Percentiles rank a stretch among this genome's conserved stretches.
Evolutionary conservation across 2,329 filamentous ascomycete genomes (phyloP).

Genomic region (Uncinocarpus reesii): DNA sequence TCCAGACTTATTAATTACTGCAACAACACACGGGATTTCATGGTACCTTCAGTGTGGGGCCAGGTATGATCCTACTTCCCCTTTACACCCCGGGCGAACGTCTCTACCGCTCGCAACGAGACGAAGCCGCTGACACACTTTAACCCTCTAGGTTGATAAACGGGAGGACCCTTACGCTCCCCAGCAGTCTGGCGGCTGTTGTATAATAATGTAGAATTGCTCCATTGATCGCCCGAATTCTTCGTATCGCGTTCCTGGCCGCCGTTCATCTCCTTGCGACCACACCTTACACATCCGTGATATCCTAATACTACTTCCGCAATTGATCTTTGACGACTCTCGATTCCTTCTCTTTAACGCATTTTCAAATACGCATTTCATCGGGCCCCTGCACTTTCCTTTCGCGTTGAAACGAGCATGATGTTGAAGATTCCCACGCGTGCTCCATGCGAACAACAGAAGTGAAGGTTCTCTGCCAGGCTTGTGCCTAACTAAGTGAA

Average conservation of each 20-base stretch:
- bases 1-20: slow-evolving; percentile 91
- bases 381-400: slow-evolving; percentile 2
- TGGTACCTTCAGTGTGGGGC: slow-evolving; percentile 97
- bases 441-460: slow-evolving; percentile 2
- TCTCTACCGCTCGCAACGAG: slow-evolving; percentile 4
- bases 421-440: slow-evolving; percentile 2
- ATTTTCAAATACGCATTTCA: slow-evolving; percentile 6
- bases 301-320: slow-evolving; percentile 2
- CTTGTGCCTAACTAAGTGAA: not conserved
- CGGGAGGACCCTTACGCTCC: slow-evolving; percentile 97
- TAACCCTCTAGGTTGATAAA: slow-evolving; percentile 60
- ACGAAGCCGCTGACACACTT: slow-evolving; percentile 16
- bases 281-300: not conserved
- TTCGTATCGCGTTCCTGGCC: slow-evolving; percentile 1
- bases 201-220: slow-evolving; percentile 72
- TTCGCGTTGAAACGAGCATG: slow-evolving; percentile 8
- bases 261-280: not conserved
- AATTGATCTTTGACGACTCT: slow-evolving; percentile 8
- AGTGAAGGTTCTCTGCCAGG: slow-evolving; percentile 3
- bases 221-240: slow-evolving; percentile 13
- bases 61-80: slow-evolving; percentile 42
- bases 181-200: slow-evolving; percentile 86
- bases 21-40: slow-evolving; percentile 95
- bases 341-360: slow-evolving; percentile 1
- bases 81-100: too few relatives aligned